A percentile compares a stretch with the other conserved stretches of the same genome.
phyloP scores from a whole-genome alignment of 2,329 filamentous ascomycete genomes.

The Thielaviopsis euricoi region DNA sequence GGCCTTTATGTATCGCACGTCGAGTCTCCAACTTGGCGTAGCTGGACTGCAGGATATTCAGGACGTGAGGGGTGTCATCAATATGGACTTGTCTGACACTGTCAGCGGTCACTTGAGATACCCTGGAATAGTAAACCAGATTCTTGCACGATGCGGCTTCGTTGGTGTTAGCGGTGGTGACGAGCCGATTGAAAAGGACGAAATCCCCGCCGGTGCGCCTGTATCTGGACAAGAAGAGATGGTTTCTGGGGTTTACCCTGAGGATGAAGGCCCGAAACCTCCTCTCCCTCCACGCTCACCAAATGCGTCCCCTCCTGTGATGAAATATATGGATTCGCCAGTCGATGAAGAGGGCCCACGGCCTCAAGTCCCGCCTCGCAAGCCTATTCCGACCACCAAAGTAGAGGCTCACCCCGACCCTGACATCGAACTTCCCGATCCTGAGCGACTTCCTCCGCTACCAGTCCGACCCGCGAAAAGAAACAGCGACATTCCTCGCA shows the following conservation, averaged over 20 bases:
- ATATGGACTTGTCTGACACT: slow-evolving; percentile 35
- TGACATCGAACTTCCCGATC: neutral
- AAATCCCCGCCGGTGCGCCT: slow-evolving; percentile 18
- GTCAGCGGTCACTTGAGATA: slow-evolving; percentile 38
- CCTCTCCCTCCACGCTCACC: slow-evolving; percentile 2
- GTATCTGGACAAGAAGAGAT: neutral
- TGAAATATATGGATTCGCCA: neutral
- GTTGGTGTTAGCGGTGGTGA: slow-evolving; percentile 26
- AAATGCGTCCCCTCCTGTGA: neutral
- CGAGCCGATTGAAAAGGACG: slow-evolving; percentile 32
- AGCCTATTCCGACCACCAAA: neutral
- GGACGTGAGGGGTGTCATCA: slow-evolving; percentile 47
- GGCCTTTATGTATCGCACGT: slow-evolving; percentile 72
- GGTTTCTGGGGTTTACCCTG: neutral
- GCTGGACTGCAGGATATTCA: slow-evolving; percentile 64
- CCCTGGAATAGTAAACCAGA: slow-evolving; percentile 32
- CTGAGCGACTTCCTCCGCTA: neutral
- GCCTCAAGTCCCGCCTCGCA: neutral
- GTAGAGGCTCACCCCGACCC: slow-evolving; percentile 2
- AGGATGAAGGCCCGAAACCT: neutral
- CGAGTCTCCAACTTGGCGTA: slow-evolving; percentile 65
- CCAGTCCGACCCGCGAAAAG: neutral
- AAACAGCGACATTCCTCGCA: neutral
- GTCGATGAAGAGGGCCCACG: neutral
- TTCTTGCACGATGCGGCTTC: slow-evolving; percentile 36